Evolutionary conservation across 2,329 filamentous ascomycete genomes (phyloP).

Genomic region (Leptosphaerulina australis): DNA sequence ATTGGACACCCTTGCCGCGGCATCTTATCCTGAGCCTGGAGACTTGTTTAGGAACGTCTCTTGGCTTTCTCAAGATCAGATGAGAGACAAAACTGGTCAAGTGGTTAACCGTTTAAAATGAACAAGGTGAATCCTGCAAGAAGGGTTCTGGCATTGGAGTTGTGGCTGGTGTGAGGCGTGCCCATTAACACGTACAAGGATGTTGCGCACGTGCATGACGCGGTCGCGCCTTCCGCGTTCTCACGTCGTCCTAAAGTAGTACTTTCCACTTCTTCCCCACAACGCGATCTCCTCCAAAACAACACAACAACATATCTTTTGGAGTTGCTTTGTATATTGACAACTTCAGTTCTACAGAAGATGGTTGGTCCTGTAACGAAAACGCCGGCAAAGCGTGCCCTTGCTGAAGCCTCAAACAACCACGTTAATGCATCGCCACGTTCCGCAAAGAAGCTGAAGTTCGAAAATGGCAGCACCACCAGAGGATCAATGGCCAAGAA

Average conservation of each 20-base stretch:
- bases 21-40: too few relatives aligned
- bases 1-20: too few relatives aligned
- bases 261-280: slow-evolving; percentile 26
- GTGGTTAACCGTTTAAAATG: too few relatives aligned
- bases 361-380: slow-evolving; percentile 45
- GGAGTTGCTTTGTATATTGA: background rate
- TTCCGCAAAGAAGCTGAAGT: slow-evolving; percentile 80
- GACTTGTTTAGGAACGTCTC: too few relatives aligned
- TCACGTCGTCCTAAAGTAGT: slow-evolving; percentile 29
- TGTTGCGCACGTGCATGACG: slow-evolving; percentile 31
- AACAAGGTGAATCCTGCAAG: background rate
- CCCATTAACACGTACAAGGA: slow-evolving; percentile 34
- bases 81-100: too few relatives aligned
- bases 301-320: background rate
- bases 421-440: slow-evolving; percentile 54
- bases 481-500: slow-evolving; percentile 68
- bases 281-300: slow-evolving; percentile 21
- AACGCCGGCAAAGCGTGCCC: slow-evolving; percentile 54
- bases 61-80: too few relatives aligned
- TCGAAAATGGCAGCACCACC: slow-evolving; percentile 66
- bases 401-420: slow-evolving; percentile 54
- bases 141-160: background rate
- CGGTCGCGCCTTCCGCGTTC: slow-evolving; percentile 38
- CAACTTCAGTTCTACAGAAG: slow-evolving; percentile 7
- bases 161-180: slow-evolving; percentile 16